Percentiles rank a stretch among this genome's conserved stretches.
Evolutionary conservation across 2,329 filamentous ascomycete genomes (phyloP).

Genomic region (Botrytis elliptica): DNA sequence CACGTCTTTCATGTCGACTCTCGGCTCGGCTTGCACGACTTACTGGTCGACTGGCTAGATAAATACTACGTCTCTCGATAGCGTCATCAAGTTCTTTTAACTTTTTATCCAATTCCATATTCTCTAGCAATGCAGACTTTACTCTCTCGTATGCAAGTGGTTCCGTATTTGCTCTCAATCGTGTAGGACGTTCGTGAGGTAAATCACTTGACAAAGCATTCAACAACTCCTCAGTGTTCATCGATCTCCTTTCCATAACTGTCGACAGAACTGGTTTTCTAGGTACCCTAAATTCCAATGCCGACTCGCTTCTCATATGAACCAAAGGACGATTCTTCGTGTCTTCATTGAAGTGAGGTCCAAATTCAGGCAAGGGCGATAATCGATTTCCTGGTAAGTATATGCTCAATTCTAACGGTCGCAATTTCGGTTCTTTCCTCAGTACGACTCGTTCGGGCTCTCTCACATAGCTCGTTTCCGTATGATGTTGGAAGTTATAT

Average conservation of each 20-base stretch:
- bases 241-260: conserved; percentile 31
- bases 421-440: conserved; percentile 42
- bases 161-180: conserved; percentile 35
- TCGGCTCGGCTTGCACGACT: conserved; percentile 33
- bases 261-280: conserved; percentile 37
- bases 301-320: conserved; percentile 36
- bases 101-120: conserved; percentile 56
- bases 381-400: conserved; percentile 48
- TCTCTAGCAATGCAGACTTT: conserved; percentile 38
- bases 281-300: conserved; percentile 35
- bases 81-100: conserved; percentile 60
- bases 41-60: conserved; percentile 41
- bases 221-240: conserved; percentile 33
- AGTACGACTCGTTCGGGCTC: conserved; percentile 43
- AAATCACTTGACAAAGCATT: conserved; percentile 31
- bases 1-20: conserved; percentile 25
- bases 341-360: conserved; percentile 33
- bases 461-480: conserved; percentile 16
- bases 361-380: conserved; percentile 57
- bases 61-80: conserved; percentile 54
- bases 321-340: conserved; percentile 21
- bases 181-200: conserved; percentile 32
- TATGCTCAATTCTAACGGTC: conserved; percentile 58
- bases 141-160: conserved; percentile 38
- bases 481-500: conserved; percentile 21